A percentile compares a stretch with the other conserved stretches of the same genome.
phyloP scores from a whole-genome alignment of 2,329 filamentous ascomycete genomes.

The Trichophaea hybrida region DNA sequence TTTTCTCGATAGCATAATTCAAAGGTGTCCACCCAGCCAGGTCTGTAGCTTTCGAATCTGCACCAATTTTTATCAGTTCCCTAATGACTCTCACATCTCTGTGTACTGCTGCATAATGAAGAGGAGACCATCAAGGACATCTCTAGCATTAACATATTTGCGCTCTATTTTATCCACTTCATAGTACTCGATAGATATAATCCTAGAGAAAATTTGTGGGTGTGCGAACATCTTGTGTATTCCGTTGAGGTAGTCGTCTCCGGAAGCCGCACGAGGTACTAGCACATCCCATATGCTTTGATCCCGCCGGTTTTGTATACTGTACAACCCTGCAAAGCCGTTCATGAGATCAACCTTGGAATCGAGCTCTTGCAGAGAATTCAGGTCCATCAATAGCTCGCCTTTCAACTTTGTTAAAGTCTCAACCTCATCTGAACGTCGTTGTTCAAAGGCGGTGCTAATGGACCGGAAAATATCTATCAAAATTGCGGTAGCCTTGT shows the following conservation, averaged over 20 bases:
- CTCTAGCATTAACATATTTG: slow-evolving; percentile 1
- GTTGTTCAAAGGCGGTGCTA: slow-evolving; percentile 5
- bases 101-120: slow-evolving; percentile 22
- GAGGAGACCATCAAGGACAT: slow-evolving; percentile 25
- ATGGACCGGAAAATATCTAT: slow-evolving; percentile 21
- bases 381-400: slow-evolving; percentile 2
- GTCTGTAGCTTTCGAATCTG: slow-evolving; percentile 16
- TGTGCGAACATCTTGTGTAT: background rate
- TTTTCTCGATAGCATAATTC: slow-evolving; percentile 23
- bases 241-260: background rate
- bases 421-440: background rate
- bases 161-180: too few species aligned
- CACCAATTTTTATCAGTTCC: slow-evolving; percentile 5
- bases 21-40: slow-evolving; percentile 25
- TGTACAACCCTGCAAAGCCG: background rate
- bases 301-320: background rate
- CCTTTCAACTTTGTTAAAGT: background rate
- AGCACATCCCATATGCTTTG: background rate
- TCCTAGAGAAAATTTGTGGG: background rate
- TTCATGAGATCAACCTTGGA: background rate
- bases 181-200: too few species aligned
- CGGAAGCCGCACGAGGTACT: background rate
- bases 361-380: background rate
- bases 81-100: background rate
- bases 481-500: slow-evolving; percentile 15